Evolutionary conservation across 768 basidiomycete genomes (phyloP), one percentile per base, ranked within the genome.

Genomic region (Kwoniella dendrophila): DNA sequence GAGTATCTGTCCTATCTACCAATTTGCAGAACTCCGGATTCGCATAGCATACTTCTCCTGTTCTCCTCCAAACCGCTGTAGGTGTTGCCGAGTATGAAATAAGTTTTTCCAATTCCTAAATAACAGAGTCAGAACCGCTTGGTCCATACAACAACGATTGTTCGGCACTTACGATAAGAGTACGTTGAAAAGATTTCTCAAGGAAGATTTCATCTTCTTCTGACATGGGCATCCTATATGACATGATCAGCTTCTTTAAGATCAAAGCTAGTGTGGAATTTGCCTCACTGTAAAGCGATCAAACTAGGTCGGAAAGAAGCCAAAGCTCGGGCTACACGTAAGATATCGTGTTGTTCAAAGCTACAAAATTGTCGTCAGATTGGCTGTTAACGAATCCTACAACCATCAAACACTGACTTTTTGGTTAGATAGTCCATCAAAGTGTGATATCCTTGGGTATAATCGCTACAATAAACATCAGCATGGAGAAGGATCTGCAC

Each of bases 51-150:
- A 99, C 93, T 81, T 99, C 96, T 71, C 96, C 96, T 20, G 96
- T 99, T 52, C 96, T 85, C 45, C 96, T 87, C 95, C 95, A 99
- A 11, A 95, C 90, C 41, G 94, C 92, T 1, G 95, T 98, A 2
- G 95, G 95, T 29, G 95, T 98, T 11, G 95, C 95, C 70, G 90
- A 94, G 79, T 90, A 96, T 53, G 92, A 92, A 62, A 98, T 96
- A 64, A 98, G 84, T 81, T 96, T 97, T 80, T 96, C 92, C 59
- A 97, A 84, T 82, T 98, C 95, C 92, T 95, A 51, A 16, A 62
- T 48, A 26, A 43, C 14, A 24, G 3, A 49, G 12, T 49, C 26
- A 47, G 32, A 22, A n/a, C 18, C 2, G 8, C 32, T 27, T 40
- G 20, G 12, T 43, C 41, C 5, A 43, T 7, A 20, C 20, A 43